These are phyloP conservation scores for Boehmeria nivea DNA, from an alignment of 306 rosid genomes.

Conservation along the genomic window DNA sequence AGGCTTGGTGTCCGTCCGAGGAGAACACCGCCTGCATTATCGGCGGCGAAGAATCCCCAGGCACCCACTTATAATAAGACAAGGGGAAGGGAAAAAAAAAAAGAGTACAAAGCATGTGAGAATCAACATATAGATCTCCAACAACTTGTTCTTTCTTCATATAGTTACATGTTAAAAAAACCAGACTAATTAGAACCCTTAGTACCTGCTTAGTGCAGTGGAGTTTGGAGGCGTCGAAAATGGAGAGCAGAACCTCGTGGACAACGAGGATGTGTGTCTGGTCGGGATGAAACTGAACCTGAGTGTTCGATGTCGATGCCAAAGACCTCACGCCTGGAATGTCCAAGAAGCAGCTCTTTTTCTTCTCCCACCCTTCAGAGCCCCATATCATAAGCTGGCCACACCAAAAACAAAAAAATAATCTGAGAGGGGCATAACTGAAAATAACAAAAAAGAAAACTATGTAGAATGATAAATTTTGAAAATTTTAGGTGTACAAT, in stretches of 20 bases:
- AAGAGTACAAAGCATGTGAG: too few relatives aligned
- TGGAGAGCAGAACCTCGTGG: constrained; percentile 78
- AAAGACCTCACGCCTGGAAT: constrained; percentile 64
- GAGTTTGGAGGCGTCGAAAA: constrained; percentile 59
- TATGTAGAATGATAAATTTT: neutral
- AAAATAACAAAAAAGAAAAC: too few relatives aligned
- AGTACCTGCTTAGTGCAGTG: constrained; percentile 65
- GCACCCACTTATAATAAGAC: constrained; percentile 86
- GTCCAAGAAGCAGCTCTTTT: constrained; percentile 52
- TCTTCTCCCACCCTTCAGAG: constrained; percentile 76
- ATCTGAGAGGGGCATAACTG: too few relatives aligned
- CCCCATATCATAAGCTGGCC: constrained; percentile 67
- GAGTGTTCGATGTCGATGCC: constrained; percentile 56
- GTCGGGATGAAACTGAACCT: constrained; percentile 77
- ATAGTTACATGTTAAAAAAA: too few relatives aligned
- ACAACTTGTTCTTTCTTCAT: too few relatives aligned
- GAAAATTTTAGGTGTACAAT: too few relatives aligned
- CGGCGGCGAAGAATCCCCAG: constrained; percentile 57
- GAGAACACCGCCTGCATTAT: constrained; percentile 81
- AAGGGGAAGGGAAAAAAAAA: too few relatives aligned
- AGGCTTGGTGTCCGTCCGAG: constrained; percentile 75
- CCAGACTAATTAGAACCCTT: neutral
- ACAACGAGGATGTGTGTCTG: constrained; percentile 69
- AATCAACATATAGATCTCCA: too few relatives aligned
- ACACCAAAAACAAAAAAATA: neutral